These are phyloP conservation scores for Sporothrix sp. DNA, from an alignment of 2,329 filamentous ascomycete genomes.

Conservation along the genomic window DNA sequence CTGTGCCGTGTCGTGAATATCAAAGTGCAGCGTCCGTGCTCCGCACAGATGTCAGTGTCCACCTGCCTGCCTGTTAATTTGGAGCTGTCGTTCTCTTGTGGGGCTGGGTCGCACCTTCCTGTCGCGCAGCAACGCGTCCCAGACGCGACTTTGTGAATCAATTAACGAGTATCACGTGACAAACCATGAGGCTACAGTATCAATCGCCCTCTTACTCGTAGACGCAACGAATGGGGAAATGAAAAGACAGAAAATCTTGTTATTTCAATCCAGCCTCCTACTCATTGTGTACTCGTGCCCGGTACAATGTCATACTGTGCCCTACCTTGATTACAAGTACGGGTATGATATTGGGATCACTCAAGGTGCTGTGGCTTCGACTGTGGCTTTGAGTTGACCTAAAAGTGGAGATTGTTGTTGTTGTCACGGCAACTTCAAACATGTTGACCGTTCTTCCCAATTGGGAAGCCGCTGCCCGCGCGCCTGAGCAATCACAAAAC, in stretches of 20 bases:
- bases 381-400: neutral
- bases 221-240: no score
- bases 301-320: no score
- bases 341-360: no score
- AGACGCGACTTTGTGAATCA: slow-evolving; percentile 14
- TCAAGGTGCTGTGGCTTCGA: neutral
- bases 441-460: slow-evolving; percentile 15
- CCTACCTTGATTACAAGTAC: neutral
- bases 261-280: no score
- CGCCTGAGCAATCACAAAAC: slow-evolving; percentile 6
- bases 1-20: neutral
- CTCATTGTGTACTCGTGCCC: no score
- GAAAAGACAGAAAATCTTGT: no score
- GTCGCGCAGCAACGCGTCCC: slow-evolving; percentile 15
- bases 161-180: slow-evolving; percentile 19
- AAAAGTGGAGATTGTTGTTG: neutral
- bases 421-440: slow-evolving; percentile 17
- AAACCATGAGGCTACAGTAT: no score
- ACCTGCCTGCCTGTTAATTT: slow-evolving; percentile 9
- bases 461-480: slow-evolving; percentile 14
- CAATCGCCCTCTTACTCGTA: no score
- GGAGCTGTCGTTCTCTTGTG: slow-evolving; percentile 9
- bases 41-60: neutral
- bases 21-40: no score
- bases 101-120: slow-evolving; percentile 12